A percentile compares a stretch with the other conserved stretches of the same genome.
phyloP scores from a whole-genome alignment of 192 early-diverging fungal genomes.

The Backusella sp. region DNA sequence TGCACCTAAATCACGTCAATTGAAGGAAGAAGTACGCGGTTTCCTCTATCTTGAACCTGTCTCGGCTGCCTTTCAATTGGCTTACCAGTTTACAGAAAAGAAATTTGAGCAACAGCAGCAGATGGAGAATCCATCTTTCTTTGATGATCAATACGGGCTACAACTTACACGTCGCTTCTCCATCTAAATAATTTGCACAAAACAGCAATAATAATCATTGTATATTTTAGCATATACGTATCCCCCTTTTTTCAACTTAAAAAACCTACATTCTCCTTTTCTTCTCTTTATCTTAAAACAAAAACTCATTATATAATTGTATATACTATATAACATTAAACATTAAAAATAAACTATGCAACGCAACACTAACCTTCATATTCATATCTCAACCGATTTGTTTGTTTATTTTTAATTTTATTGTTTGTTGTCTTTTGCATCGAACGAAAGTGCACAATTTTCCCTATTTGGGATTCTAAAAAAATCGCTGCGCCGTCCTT shows the following conservation, averaged over 20 bases:
- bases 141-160: neutral
- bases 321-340: neutral
- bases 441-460: neutral
- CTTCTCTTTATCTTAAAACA: neutral
- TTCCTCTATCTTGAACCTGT: conserved; percentile 15
- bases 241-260: neutral
- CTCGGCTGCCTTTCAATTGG: conserved; percentile 2
- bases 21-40: conserved; percentile 17
- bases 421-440: neutral
- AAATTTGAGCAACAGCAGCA: neutral
- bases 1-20: neutral
- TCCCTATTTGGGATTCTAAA: neutral
- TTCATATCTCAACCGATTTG: neutral
- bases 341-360: conserved; percentile 6
- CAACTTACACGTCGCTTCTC: neutral
- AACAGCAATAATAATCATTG: neutral
- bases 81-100: neutral
- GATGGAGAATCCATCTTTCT: neutral
- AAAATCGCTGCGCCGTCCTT: neutral
- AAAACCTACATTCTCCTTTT: neutral
- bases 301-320: conserved; percentile 1
- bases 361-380: neutral
- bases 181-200: neutral
- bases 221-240: conserved; percentile 2
- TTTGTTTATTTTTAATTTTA: conserved; percentile 11